These are phyloP conservation scores for Fusarium napiforme DNA, from an alignment of 2,329 filamentous ascomycete genomes.

Conservation along the genomic window DNA sequence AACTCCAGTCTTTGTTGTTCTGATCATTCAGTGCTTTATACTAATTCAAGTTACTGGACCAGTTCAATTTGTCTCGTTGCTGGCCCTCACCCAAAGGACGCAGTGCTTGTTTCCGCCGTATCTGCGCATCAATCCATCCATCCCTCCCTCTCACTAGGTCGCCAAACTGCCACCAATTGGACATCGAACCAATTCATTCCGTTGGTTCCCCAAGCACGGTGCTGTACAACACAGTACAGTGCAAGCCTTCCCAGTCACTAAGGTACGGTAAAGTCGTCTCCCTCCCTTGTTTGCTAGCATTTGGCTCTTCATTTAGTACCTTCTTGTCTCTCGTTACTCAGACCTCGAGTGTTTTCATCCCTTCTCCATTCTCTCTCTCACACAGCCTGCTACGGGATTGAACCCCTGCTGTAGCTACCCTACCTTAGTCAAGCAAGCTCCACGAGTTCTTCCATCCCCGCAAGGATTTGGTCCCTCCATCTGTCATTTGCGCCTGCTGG, in stretches of 20 bases:
- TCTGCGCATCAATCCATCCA: slow-evolving; percentile 17
- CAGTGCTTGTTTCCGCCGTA: slow-evolving; percentile 23
- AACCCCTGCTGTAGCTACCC: slow-evolving; percentile 11
- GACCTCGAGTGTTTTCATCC: slow-evolving; percentile 14
- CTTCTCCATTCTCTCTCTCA: slow-evolving; percentile 1
- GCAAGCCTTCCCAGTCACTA: slow-evolving; percentile 32
- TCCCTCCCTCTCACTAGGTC: slow-evolving; percentile 16
- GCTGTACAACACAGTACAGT: slow-evolving; percentile 19
- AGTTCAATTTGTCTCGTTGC: neutral
- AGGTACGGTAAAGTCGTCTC: slow-evolving; percentile 28
- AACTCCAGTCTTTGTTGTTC: neutral
- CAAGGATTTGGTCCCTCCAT: slow-evolving; percentile 34
- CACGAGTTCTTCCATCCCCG: slow-evolving; percentile 39
- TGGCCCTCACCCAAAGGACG: slow-evolving; percentile 8
- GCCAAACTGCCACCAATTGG: slow-evolving; percentile 26
- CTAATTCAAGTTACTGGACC: slow-evolving; percentile 12
- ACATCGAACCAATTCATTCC: slow-evolving; percentile 22
- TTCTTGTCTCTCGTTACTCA: slow-evolving; percentile 27
- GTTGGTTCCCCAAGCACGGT: slow-evolving; percentile 24
- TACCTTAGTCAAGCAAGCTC: slow-evolving; percentile 25
- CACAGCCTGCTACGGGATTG: slow-evolving; percentile 1
- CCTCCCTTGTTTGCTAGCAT: slow-evolving; percentile 29
- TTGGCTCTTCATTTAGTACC: slow-evolving; percentile 8
- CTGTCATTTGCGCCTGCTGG: slow-evolving; percentile 23
- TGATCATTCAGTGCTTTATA: neutral